phyloP scores from a whole-genome alignment of 768 basidiomycete genomes.

The Sporobolomyces pararoseus region DNA sequence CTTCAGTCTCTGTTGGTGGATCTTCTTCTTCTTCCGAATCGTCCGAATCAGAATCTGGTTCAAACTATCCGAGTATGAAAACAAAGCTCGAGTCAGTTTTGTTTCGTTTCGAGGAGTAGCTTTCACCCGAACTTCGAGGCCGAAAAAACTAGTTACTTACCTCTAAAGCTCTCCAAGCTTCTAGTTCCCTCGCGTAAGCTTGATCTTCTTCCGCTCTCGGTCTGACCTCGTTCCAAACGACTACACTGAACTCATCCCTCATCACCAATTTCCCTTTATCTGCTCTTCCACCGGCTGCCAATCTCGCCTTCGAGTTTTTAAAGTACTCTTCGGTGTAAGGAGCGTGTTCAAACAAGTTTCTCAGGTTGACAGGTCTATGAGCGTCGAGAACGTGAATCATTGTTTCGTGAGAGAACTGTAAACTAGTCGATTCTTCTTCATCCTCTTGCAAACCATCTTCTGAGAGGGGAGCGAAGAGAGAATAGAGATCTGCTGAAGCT shows the following conservation, averaged over 20 bases:
- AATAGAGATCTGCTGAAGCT: conserved; percentile 74
- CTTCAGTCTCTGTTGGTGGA: conserved; percentile 52
- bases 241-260: conserved; percentile 58
- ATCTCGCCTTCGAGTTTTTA: conserved; percentile 11
- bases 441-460: conserved; percentile 10
- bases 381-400: conserved; percentile 93
- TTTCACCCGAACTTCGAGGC: neutral
- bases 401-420: conserved; percentile 61
- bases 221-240: conserved; percentile 62
- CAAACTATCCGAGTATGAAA: conserved; percentile 57
- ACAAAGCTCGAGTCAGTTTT: neutral
- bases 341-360: conserved; percentile 64
- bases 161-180: conserved; percentile 78
- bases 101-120: neutral
- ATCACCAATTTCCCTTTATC: conserved; percentile 24
- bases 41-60: conserved; percentile 65
- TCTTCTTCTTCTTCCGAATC: conserved; percentile 48
- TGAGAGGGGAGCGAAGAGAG: conserved; percentile 49
- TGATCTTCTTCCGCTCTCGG: conserved; percentile 72
- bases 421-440: conserved; percentile 11
- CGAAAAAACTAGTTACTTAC: conserved; percentile 54
- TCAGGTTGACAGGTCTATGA: conserved; percentile 79
- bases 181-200: conserved; percentile 62
- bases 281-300: conserved; percentile 52
- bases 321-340: conserved; percentile 45